phyloP scores from a whole-genome alignment of 2,329 filamentous ascomycete genomes.

The Albophoma yamanashiensis region DNA sequence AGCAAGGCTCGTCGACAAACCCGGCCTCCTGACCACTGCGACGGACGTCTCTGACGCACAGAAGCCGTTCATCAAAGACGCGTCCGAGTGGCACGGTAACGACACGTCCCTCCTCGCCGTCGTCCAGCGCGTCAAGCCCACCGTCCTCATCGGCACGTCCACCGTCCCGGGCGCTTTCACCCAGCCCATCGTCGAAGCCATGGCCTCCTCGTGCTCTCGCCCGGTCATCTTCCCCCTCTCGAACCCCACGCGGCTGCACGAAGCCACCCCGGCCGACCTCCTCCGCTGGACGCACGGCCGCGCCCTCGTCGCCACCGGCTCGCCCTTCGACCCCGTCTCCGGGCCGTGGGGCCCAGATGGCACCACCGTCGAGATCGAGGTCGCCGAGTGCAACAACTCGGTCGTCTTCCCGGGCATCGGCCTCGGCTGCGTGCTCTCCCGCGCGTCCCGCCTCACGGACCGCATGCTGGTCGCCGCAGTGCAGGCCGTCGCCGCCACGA shows the following conservation, averaged over 20 bases:
- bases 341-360: conserved; percentile 41
- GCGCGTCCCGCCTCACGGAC: conserved; percentile 57
- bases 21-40: conserved; percentile 59
- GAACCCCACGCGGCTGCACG: conserved; percentile 76
- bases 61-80: conserved; percentile 52
- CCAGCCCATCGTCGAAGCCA: conserved; percentile 60
- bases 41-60: conserved; percentile 58
- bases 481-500: conserved; percentile 58
- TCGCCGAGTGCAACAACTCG: conserved; percentile 82
- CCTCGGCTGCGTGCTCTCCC: conserved; percentile 63
- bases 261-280: conserved; percentile 68
- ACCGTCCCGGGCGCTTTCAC: conserved; percentile 71
- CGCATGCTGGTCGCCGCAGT: conserved; percentile 76
- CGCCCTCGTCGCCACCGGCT: conserved; percentile 73
- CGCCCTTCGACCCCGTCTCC: conserved; percentile 66
- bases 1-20: conserved; percentile 71
- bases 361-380: conserved; percentile 29
- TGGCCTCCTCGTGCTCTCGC: conserved; percentile 60
- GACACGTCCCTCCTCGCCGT: conserved; percentile 52
- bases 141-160: conserved; percentile 76
- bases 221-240: conserved; percentile 77
- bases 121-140: conserved; percentile 61
- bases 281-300: conserved; percentile 69
- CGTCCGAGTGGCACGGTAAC: conserved; percentile 50
- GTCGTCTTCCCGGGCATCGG: conserved; percentile 81